Evolutionary conservation across 495 filamentous ascomycete species (phyloP).

Genomic region (Cercophora newfieldiana): DNA sequence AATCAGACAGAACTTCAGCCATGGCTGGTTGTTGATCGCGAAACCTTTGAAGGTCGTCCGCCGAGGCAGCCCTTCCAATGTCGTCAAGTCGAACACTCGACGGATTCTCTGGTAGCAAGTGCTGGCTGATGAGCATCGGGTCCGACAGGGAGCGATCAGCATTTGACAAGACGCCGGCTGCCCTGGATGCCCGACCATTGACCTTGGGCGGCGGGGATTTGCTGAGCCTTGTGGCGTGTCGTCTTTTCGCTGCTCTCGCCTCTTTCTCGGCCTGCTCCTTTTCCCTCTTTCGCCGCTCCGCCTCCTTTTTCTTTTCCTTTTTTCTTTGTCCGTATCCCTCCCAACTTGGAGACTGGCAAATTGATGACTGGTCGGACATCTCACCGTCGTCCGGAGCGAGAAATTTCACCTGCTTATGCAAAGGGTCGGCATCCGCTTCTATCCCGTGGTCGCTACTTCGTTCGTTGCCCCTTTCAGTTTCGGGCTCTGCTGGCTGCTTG

Average conservation of each 20-base stretch:
- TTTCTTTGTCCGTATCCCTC: slow-evolving; percentile 51
- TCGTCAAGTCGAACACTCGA: slow-evolving; percentile 12
- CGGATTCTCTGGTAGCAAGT: slow-evolving; percentile 12
- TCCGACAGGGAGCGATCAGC: slow-evolving; percentile 37
- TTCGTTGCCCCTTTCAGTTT: slow-evolving; percentile 1
- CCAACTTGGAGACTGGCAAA: slow-evolving; percentile 59
- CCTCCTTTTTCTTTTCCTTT: slow-evolving; percentile 50
- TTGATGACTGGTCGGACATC: slow-evolving; percentile 52
- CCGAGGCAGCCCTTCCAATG: slow-evolving; percentile 21
- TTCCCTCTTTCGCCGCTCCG: slow-evolving; percentile 43
- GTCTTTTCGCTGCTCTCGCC: slow-evolving; percentile 35
- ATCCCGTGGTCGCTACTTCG: slow-evolving; percentile 10
- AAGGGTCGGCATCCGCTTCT: slow-evolving; percentile 18
- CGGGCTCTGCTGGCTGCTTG: slow-evolving; percentile 4
- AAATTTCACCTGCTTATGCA: slow-evolving; percentile 48
- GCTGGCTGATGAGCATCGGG: slow-evolving; percentile 25
- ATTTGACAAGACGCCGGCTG: slow-evolving; percentile 11
- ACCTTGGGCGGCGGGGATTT: slow-evolving; percentile 32
- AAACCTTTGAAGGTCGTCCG: slow-evolving; percentile 24
- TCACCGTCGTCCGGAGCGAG: slow-evolving; percentile 38
- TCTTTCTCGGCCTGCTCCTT: slow-evolving; percentile 43
- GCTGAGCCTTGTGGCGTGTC: slow-evolving; percentile 33
- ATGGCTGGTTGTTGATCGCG: slow-evolving; percentile 30
- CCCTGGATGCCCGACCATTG: slow-evolving; percentile 18
- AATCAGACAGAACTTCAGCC: slow-evolving; percentile 16